Evolutionary conservation across 73 alveolate genomes (phyloP).

Genomic region (Tetrahymena thermophila): DNA sequence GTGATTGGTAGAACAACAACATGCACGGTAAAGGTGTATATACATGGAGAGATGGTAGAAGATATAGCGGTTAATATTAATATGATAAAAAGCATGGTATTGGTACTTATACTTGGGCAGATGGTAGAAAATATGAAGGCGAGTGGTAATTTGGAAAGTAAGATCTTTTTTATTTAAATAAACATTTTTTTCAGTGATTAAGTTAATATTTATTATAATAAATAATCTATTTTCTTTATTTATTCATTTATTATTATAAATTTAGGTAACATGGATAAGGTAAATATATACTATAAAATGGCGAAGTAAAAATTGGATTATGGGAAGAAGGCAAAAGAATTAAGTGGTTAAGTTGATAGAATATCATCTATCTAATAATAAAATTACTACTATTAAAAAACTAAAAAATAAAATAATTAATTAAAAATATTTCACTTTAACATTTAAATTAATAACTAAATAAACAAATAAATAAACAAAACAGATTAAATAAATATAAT

Average conservation of each 20-base stretch:
- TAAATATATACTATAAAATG: conserved; percentile 9
- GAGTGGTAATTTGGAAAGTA: conserved; percentile 16
- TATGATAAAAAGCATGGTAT: conserved; percentile 51
- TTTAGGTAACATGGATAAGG: conserved; percentile 16
- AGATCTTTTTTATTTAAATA: background rate
- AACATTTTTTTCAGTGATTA: no score
- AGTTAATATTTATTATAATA: no score
- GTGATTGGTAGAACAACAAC: conserved; percentile 44
- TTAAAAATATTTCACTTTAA: background rate
- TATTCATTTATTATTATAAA: background rate
- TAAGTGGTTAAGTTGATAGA: background rate
- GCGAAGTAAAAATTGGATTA: conserved; percentile 12
- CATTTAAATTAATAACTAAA: no score
- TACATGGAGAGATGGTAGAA: conserved; percentile 46
- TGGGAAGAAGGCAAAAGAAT: conserved; percentile 31
- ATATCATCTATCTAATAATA: background rate
- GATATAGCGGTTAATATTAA: conserved; percentile 39
- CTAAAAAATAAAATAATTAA: background rate
- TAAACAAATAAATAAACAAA: no score
- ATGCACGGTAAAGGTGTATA: conserved; percentile 43
- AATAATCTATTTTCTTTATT: no score
- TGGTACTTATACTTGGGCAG: conserved; percentile 75
- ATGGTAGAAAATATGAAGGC: conserved; percentile 64
- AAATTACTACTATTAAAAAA: background rate
- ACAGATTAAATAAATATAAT: no score